Base-by-base conservation (phyloP, 2,329 filamentous ascomycete species). In the Diplodia seriata region DNA sequence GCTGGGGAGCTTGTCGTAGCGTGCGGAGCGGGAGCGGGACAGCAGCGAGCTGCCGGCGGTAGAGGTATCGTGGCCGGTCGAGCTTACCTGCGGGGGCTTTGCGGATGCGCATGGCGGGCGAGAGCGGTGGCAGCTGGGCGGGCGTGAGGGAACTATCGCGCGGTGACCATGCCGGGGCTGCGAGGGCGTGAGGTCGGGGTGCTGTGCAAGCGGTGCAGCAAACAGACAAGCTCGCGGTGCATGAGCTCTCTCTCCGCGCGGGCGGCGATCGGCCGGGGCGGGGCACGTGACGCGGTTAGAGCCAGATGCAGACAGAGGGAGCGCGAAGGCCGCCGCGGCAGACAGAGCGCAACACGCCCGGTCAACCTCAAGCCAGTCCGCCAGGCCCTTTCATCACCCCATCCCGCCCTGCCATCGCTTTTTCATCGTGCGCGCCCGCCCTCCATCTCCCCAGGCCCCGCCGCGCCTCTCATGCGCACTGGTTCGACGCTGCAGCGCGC, bases 11-110 rank as follows among this genome's bases (percentile, higher is more conserved):
- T 20, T 18, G 12, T 51, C 12, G 49, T 15, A 31, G 33, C 8
- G 26, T 31, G 61, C 47, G 62, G 23, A 50, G 57, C 29, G 26
- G 43, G 31, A 47, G 29, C 29, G 11, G 29, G 26, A 26, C 38
- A 51, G 64, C 57, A 14, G 40, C 40, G 18, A 18, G 57, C 40
- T 49, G n/a, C 40, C 23, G 36, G 40, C 40, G 23, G 40, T 26
- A 49, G 26, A 61, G 40, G 57, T 61, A 33, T 43, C 57, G 64
- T 53, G 43, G 64, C 49, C 64, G 64, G 53, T 40, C 31, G 40
- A 18, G 82, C 87, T 76, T 83, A 95, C 94, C 92, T 82, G 93
- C 93, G 77, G 97, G 97, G 67, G 91, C 91, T 74, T 93, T 87
- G 76, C 94, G 89, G 82, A 97, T 92, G 80, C 92, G 91, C 91